Percentiles rank a stretch among this genome's conserved stretches.
Conservation (phyloP, 2,329 filamentous ascomycete genomes). For the Aspergillus fructus region DNA sequence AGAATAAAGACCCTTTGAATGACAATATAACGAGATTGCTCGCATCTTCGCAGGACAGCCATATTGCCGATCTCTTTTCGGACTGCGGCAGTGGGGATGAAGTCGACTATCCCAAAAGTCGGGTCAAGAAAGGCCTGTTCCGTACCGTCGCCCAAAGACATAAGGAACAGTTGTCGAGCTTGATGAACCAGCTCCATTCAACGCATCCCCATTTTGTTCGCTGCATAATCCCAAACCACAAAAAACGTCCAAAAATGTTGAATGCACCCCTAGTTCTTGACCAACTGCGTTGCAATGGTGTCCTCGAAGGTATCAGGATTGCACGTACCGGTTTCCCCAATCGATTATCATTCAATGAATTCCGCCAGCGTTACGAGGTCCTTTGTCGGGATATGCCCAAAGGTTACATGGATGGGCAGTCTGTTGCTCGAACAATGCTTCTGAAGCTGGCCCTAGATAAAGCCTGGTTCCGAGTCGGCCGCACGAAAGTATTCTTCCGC, state of each 20-base stretch:
- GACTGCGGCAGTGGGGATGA: constrained; percentile 84
- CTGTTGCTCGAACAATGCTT: constrained; percentile 79
- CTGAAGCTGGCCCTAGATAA: constrained; percentile 84
- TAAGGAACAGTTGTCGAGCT: constrained; percentile 94
- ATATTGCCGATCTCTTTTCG: constrained; percentile 79
- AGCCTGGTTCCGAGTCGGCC: constrained; percentile 84
- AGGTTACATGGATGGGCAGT: constrained; percentile 87
- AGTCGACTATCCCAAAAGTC: constrained; percentile 63
- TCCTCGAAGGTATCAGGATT: constrained; percentile 97
- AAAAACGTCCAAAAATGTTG: constrained; percentile 92
- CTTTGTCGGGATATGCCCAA: constrained; percentile 85
- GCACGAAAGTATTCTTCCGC: constrained; percentile 97
- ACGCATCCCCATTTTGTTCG: constrained; percentile 98
- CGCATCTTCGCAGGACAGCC: constrained; percentile 75
- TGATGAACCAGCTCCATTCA: constrained; percentile 91
- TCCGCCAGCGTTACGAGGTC: constrained; percentile 93
- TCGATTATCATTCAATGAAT: constrained; percentile 85
- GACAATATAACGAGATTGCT: constrained; percentile 93
- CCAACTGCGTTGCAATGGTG: constrained; percentile 97
- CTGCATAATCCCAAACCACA: constrained; percentile 97
- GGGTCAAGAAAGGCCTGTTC: constrained; percentile 96
- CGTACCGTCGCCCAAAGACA: constrained; percentile 94
- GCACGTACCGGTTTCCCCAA: constrained; percentile 97
- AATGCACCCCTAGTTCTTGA: constrained; percentile 90
- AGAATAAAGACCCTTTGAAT: constrained; percentile 98